Evolutionary conservation across 2,329 filamentous ascomycete species (phyloP), one percentile per base, ranked within the genome.

Genomic region (Trichothecium roseum): DNA sequence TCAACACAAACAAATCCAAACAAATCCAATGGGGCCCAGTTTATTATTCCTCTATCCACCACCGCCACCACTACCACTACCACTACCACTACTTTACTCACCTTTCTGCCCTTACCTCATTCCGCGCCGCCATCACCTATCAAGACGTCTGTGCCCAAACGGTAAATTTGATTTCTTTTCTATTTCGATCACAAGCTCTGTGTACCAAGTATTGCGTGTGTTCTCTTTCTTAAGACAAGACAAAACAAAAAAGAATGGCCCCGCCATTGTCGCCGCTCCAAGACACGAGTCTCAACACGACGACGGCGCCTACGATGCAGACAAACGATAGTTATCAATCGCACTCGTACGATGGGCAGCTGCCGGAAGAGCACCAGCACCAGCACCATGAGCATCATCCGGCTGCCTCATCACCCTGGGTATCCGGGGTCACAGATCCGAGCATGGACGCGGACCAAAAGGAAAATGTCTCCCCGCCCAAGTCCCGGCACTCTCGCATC

Each of bases 401-500:
- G 34, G 45, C 49, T n/a, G 38, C 44, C 12, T 50, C 51, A 5
- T 51, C 51, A 10, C 48, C 53, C 2, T 53, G 51, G 28, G 40
- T 47, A 26, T 47, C 50, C 14, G 35, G 51, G 16, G 43, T 56
- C 37, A 54, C 50, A 44, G 60, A 62, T 28, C 53, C 45, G 12
- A 36, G 36, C 8, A 40, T 40, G 18, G 40, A 20, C 14, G 14
- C 47, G 27, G 42, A 46, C 24, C 60, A 61, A 41, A 60, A 70
- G 46, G 64, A 72, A 50, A 66, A 72, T 51, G 42, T 58, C 27
- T 64, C 63, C 29, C 62, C 66, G 9, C 57, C 58, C 33, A 70
- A 69, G 45, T 51, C 56, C 43, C 64, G 68, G 32, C 64, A 69
- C 40, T 74, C 70, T 16, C 66, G 72, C 42, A 66, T 77, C 43